Percentiles rank a stretch among this genome's conserved stretches.
These are phyloP conservation scores for Phytophthora idaei DNA, from an alignment of 352 stramenopile genomes.

Conservation along the genomic window DNA sequence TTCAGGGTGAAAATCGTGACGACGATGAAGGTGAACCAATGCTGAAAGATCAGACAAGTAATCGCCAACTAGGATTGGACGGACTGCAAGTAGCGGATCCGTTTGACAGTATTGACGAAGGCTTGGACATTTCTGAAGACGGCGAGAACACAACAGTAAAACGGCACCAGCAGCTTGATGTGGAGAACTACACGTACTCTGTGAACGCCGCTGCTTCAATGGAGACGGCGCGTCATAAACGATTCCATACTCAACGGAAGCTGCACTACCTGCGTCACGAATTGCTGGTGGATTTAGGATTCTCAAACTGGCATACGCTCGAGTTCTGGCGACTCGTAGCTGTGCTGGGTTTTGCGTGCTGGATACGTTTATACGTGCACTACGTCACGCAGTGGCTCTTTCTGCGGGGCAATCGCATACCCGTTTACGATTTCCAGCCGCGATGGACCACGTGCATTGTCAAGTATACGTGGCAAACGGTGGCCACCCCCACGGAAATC, in stretches of 20 bases:
- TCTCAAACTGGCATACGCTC: slow-evolving; percentile 55
- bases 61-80: slow-evolving; percentile 6
- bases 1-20: background rate
- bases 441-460: slow-evolving; percentile 70
- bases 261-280: slow-evolving; percentile 83
- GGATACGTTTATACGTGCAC: slow-evolving; percentile 89
- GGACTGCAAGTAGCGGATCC: slow-evolving; percentile 8
- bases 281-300: slow-evolving; percentile 72
- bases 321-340: slow-evolving; percentile 82
- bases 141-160: slow-evolving; percentile 1
- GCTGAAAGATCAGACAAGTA: slow-evolving; percentile 14
- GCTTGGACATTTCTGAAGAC: slow-evolving; percentile 11
- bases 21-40: slow-evolving; percentile 10
- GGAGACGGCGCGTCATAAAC: slow-evolving; percentile 58
- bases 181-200: slow-evolving; percentile 64
- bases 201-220: slow-evolving; percentile 50
- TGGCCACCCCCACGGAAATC: slow-evolving; percentile 71
- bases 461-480: slow-evolving; percentile 84
- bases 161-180: slow-evolving; percentile 18
- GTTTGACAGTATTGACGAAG: slow-evolving; percentile 15
- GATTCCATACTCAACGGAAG: slow-evolving; percentile 74
- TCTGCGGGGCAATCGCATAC: slow-evolving; percentile 60
- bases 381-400: slow-evolving; percentile 90
- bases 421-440: slow-evolving; percentile 83
- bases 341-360: slow-evolving; percentile 75